These are phyloP conservation scores for Arbutus unedo DNA, from an alignment of 148 eudicot species.

Conservation along the genomic window DNA sequence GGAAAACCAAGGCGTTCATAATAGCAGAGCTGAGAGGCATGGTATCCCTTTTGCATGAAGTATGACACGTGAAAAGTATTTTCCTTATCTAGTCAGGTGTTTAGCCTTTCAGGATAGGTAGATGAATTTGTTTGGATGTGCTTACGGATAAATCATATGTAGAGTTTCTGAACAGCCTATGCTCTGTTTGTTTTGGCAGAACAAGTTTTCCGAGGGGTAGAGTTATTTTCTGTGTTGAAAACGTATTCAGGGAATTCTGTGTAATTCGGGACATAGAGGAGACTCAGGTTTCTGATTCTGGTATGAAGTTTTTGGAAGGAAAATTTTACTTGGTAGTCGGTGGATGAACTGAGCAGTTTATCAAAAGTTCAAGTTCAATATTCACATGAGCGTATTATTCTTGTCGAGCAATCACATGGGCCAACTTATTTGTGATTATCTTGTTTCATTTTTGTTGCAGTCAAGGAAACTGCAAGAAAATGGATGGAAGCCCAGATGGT, in stretches of 20 bases:
- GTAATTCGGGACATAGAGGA: background rate
- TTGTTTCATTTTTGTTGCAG: slow-evolving; percentile 29
- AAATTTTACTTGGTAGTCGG: background rate
- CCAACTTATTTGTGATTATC: background rate
- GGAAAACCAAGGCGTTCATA: background rate
- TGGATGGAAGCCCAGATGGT: slow-evolving; percentile 94
- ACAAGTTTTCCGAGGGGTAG: background rate
- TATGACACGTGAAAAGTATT: background rate
- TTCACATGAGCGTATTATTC: background rate
- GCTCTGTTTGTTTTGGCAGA: background rate
- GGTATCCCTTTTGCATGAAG: background rate
- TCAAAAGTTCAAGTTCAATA: background rate
- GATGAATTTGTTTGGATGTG: background rate
- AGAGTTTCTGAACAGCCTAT: background rate
- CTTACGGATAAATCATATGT: background rate
- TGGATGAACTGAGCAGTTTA: slow-evolving; percentile 3
- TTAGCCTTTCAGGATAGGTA: background rate
- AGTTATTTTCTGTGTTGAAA: background rate
- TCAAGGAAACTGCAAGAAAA: slow-evolving; percentile 81
- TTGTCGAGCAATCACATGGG: background rate
- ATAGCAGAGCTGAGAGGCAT: background rate
- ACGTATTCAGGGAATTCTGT: background rate
- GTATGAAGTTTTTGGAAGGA: background rate
- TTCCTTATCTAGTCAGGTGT: background rate
- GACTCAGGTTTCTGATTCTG: background rate